Percentiles rank a stretch among this genome's conserved stretches.
Conservation (phyloP, 2,329 filamentous ascomycete genomes). For the Sclerotinia nivalis region DNA sequence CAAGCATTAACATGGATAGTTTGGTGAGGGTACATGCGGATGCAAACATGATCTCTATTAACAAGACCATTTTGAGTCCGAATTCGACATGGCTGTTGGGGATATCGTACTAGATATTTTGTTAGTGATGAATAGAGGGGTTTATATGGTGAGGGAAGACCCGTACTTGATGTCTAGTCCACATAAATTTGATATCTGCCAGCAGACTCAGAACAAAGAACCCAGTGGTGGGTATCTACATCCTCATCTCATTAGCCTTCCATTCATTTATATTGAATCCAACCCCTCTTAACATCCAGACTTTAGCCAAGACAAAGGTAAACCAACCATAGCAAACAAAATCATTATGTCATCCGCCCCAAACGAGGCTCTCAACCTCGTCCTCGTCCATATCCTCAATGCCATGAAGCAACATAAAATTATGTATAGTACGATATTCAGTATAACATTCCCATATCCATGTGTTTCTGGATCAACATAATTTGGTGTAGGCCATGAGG, state of each 20-base stretch:
- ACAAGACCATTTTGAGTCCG: conserved; percentile 44
- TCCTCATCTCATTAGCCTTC: not conserved
- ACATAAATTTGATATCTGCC: conserved; percentile 43
- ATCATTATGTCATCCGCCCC: conserved; percentile 52
- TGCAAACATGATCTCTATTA: conserved; percentile 45
- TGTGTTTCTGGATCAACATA: conserved; percentile 48
- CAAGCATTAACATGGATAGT: conserved; percentile 44
- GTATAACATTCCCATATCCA: conserved; percentile 47
- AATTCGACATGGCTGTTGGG: conserved; percentile 40
- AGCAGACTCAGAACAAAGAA: conserved; percentile 44
- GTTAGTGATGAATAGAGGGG: not conserved
- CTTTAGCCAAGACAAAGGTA: not conserved
- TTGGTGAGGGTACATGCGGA: conserved; percentile 43
- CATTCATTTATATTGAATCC: not conserved
- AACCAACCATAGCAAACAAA: conserved; percentile 44
- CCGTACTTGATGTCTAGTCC: conserved; percentile 42
- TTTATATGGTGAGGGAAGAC: not conserved
- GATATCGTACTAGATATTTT: conserved; percentile 43
- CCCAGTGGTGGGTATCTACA: conserved; percentile 42
- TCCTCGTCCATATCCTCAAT: conserved; percentile 50
- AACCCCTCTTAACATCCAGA: not conserved
- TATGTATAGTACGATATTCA: conserved; percentile 45
- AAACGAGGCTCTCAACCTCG: conserved; percentile 46
- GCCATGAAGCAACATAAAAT: conserved; percentile 46
- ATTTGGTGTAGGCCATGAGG: conserved; percentile 46